Percentiles rank a stretch among this genome's conserved stretches.
Conservation (phyloP, 768 basidiomycete genomes). For the Leccinum pellstonianum region DNA sequence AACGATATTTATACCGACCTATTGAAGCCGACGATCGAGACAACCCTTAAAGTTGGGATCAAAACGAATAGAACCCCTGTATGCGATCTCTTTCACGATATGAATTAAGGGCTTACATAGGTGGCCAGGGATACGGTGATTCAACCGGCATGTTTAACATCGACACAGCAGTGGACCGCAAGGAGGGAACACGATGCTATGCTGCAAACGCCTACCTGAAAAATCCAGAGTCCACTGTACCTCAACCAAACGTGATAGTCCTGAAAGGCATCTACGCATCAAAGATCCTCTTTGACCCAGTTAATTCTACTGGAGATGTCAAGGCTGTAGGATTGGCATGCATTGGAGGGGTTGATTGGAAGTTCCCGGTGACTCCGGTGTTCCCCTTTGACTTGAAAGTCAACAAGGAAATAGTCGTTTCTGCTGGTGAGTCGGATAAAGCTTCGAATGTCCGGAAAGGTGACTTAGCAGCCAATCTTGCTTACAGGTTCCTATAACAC, state of each 20-base stretch:
- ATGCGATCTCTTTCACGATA: background rate
- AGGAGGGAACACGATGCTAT: conserved; percentile 17
- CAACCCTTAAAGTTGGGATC: conserved; percentile 9
- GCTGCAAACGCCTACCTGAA: conserved; percentile 19
- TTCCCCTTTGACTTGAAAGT: conserved; percentile 1
- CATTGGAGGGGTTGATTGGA: conserved; percentile 15
- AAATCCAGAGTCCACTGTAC: conserved; percentile 6
- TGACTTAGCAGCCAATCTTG: background rate
- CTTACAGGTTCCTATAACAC: conserved; percentile 16
- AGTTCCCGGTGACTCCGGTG: background rate
- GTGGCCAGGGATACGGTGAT: conserved; percentile 9
- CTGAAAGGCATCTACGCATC: conserved; percentile 9
- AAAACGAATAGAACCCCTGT: conserved; percentile 17
- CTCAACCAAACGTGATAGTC: conserved; percentile 13
- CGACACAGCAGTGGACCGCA: conserved; percentile 18
- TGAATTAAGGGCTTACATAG: background rate
- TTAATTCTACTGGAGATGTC: no score
- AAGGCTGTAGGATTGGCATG: conserved; percentile 14
- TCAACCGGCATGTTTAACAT: conserved; percentile 21
- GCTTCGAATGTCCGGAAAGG: background rate
- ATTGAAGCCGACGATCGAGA: conserved; percentile 12
- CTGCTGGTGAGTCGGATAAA: background rate
- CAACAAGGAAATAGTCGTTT: conserved; percentile 9
- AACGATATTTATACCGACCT: conserved; percentile 16
- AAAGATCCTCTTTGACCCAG: conserved; percentile 13